These are phyloP conservation scores for Malus sylvestris DNA, from an alignment of 306 rosid genomes.

Conservation along the genomic window DNA sequence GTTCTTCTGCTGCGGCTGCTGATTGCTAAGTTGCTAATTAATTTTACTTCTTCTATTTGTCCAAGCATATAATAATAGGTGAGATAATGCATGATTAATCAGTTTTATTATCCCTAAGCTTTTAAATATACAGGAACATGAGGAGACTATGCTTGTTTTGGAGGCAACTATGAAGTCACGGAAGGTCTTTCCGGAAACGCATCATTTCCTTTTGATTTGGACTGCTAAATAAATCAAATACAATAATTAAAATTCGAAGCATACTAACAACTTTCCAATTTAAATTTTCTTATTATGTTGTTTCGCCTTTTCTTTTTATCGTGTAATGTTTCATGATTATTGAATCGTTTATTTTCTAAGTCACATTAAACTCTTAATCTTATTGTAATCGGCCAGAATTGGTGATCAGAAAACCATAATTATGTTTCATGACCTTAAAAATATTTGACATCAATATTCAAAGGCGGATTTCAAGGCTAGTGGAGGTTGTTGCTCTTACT, in stretches of 20 bases:
- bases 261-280: not conserved
- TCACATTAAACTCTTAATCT: too few species aligned
- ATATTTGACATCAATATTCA: not conserved
- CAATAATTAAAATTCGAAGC: not conserved
- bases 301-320: not conserved
- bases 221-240: not conserved
- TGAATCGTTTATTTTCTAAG: too few species aligned
- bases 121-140: not conserved
- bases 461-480: not conserved
- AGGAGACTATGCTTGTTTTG: not conserved
- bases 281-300: not conserved
- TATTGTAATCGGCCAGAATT: too few species aligned
- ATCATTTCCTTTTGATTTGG: not conserved
- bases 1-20: not conserved
- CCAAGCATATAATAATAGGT: not conserved
- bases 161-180: not conserved
- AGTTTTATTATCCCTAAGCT: not conserved
- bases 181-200: not conserved
- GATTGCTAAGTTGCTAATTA: not conserved
- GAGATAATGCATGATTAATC: not conserved
- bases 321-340: too few species aligned
- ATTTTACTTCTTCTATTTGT: not conserved
- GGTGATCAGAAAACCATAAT: too few species aligned
- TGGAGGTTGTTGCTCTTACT: not conserved
- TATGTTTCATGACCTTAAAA: not conserved